Evolutionary conservation across 2,329 filamentous ascomycete genomes (phyloP).

Genomic region (Pseudogymnoascus sp.): DNA sequence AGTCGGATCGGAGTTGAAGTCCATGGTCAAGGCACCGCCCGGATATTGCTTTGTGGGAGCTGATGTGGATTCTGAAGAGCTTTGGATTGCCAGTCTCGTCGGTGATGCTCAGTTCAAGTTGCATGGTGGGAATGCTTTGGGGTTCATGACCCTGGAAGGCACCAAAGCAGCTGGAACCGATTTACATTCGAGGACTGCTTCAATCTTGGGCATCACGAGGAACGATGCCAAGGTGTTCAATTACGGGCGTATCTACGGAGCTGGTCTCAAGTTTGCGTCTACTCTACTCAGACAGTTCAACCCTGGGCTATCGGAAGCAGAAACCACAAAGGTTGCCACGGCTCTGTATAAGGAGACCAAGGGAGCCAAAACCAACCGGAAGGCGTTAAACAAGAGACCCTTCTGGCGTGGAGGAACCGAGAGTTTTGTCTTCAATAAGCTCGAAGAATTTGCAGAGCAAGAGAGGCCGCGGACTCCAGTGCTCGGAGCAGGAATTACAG

Average conservation of each 20-base stretch:
- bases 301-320: conserved; percentile 65
- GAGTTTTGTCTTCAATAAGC: conserved; percentile 94
- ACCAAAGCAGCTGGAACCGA: conserved; percentile 92
- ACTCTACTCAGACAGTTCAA: conserved; percentile 92
- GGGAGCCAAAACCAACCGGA: conserved; percentile 73
- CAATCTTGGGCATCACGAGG: conserved; percentile 84
- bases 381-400: conserved; percentile 57
- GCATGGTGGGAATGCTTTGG: conserved; percentile 92
- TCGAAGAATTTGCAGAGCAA: conserved; percentile 96
- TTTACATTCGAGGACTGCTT: conserved; percentile 85
- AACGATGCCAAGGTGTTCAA: conserved; percentile 98
- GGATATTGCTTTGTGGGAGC: conserved; percentile 94
- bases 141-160: conserved; percentile 98
- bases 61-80: conserved; percentile 92
- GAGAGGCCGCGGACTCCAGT: conserved; percentile 85
- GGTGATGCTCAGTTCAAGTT: conserved; percentile 92
- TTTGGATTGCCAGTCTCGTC: conserved; percentile 95
- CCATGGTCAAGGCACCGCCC: conserved; percentile 86
- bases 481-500: conserved; percentile 88
- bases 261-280: conserved; percentile 85
- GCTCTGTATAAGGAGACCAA: conserved; percentile 86
- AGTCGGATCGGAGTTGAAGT: conserved; percentile 92
- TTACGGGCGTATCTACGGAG: conserved; percentile 98
- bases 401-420: conserved; percentile 98
- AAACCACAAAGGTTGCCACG: conserved; percentile 68